A percentile compares a stretch with the other conserved stretches of the same genome.
Evolutionary conservation across 345 rosid species (phyloP).

Genomic region (Dovyalis caffra): DNA sequence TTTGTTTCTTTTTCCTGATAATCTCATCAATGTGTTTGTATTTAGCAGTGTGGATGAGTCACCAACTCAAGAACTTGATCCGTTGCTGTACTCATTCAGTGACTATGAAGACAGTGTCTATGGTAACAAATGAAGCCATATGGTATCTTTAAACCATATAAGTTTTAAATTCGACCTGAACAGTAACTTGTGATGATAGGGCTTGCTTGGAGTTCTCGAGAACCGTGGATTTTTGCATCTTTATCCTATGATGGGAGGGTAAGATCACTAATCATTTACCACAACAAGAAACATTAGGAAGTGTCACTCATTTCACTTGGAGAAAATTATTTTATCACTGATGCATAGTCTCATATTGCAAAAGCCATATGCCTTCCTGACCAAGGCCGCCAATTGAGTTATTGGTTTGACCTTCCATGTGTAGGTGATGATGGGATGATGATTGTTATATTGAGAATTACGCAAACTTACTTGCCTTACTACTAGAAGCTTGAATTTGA

Average conservation of each 20-base stretch:
- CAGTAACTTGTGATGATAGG: constrained; percentile 41
- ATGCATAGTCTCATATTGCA: not conserved
- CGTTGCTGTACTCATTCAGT: constrained; percentile 56
- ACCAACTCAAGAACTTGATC: constrained; percentile 8
- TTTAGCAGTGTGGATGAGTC: constrained; percentile 21
- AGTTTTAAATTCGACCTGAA: constrained; percentile 15
- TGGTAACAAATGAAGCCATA: constrained; percentile 42
- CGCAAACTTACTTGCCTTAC: not conserved
- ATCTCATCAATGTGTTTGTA: not conserved
- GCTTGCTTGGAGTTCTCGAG: constrained; percentile 88
- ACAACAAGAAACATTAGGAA: not conserved
- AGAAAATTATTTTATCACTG: not conserved
- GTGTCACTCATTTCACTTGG: not conserved
- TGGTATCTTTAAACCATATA: not conserved
- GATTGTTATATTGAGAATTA: not conserved
- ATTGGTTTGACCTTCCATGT: not conserved
- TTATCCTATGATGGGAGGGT: constrained; percentile 94
- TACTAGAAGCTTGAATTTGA: not conserved
- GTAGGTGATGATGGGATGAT: not conserved
- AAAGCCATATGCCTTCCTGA: not conserved
- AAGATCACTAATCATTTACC: constrained; percentile 23
- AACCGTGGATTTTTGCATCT: constrained; percentile 88
- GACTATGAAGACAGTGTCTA: constrained; percentile 91
- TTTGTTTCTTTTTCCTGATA: not conserved
- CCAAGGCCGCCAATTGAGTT: not conserved